Percentiles rank a stretch among this genome's conserved stretches.
Evolutionary conservation across 352 stramenopile genomes (phyloP).

Genomic region (Phytophthora pisi): DNA sequence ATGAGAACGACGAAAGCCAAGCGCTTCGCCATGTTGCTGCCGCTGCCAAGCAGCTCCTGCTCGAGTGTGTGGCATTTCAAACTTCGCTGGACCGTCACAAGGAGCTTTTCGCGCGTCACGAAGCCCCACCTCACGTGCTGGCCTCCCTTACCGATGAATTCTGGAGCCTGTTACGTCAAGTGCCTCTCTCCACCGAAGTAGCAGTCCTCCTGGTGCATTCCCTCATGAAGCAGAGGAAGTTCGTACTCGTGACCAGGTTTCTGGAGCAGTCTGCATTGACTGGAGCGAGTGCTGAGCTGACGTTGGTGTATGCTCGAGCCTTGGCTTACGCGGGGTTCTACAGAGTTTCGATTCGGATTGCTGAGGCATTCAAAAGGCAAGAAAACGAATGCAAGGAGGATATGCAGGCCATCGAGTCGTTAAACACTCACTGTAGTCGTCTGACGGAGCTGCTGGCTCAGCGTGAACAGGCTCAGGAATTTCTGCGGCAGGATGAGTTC

Average conservation of each 20-base stretch:
- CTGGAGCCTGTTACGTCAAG: constrained; percentile 19
- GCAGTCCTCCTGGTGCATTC: constrained; percentile 17
- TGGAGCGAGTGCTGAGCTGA: constrained; percentile 20
- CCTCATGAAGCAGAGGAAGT: constrained; percentile 29
- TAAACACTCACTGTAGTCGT: constrained; percentile 15
- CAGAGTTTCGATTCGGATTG: constrained; percentile 26
- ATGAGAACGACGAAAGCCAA: constrained; percentile 8
- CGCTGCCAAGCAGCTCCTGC: constrained; percentile 25
- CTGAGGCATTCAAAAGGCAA: constrained; percentile 1
- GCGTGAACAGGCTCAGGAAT: constrained; percentile 33
- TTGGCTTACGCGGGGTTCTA: constrained; percentile 29
- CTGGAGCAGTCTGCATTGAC: constrained; percentile 26
- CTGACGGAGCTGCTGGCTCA: constrained; percentile 19
- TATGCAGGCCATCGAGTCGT: neutral
- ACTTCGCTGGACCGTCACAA: constrained; percentile 13
- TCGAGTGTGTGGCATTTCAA: constrained; percentile 38
- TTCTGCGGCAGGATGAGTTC: constrained; percentile 10
- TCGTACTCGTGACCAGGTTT: constrained; percentile 19
- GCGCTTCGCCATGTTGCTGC: constrained; percentile 11
- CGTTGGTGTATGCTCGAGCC: constrained; percentile 30
- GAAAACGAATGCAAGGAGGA: neutral
- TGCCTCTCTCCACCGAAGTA: constrained; percentile 34
- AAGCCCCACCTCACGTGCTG: constrained; percentile 27
- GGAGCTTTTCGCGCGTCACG: constrained; percentile 22
- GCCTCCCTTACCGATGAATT: constrained; percentile 29